Conservation (phyloP, 2,329 filamentous ascomycete genomes). For the Ophiocordyceps polyrhachis-furcata region DNA sequence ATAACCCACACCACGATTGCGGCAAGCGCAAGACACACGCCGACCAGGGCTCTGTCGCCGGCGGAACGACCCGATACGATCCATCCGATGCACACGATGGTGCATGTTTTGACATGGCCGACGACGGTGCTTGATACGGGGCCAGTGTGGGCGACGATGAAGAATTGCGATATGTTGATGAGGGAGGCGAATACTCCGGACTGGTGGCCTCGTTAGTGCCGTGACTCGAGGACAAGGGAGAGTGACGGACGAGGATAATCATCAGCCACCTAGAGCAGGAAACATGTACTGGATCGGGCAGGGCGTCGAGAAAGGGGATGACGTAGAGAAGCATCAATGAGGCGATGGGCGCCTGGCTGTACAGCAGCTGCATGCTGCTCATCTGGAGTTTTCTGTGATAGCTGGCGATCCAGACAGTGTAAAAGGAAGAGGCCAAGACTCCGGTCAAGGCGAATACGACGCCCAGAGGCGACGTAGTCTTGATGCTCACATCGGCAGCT, state of each 20-base stretch:
- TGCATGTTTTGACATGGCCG: constrained; percentile 46
- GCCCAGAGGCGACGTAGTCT: constrained; percentile 38
- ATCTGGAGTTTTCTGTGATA: constrained; percentile 48
- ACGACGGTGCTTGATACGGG: constrained; percentile 48
- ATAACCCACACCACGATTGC: constrained; percentile 36
- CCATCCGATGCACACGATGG: constrained; percentile 47
- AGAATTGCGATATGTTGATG: constrained; percentile 47
- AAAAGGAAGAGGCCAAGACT: constrained; percentile 46
- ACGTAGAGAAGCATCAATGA: constrained; percentile 44
- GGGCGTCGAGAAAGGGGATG: constrained; percentile 46
- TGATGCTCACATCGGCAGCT: constrained; percentile 24
- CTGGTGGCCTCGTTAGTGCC: constrained; percentile 13
- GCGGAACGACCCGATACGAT: constrained; percentile 33
- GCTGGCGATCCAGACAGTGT: constrained; percentile 49
- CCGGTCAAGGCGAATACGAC: constrained; percentile 44
- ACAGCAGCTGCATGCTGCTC: constrained; percentile 49
- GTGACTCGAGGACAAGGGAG: neutral
- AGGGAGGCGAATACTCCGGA: constrained; percentile 43
- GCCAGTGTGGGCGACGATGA: constrained; percentile 41
- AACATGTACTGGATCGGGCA: constrained; percentile 36
- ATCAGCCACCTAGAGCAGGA: constrained; percentile 33
- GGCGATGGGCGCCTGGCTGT: constrained; percentile 47
- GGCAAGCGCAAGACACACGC: constrained; percentile 34
- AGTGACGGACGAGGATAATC: constrained; percentile 33
- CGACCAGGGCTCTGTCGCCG: constrained; percentile 34